Evolutionary conservation across 176 grass and related monocot genomes (phyloP).

Genomic region (Coix lacrymajobi): DNA sequence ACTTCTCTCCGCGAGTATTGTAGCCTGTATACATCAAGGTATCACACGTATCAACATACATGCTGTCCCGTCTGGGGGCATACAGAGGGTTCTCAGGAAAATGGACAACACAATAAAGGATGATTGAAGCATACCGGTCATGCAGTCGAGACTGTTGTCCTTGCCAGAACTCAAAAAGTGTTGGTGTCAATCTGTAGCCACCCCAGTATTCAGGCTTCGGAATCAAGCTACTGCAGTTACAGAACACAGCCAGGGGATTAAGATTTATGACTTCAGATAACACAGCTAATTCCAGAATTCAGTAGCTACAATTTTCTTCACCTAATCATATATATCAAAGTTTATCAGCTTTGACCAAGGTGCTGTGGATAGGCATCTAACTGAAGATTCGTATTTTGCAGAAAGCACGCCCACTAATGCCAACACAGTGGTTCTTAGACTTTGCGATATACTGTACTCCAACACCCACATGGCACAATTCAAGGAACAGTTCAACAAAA

Average conservation of each 20-base stretch:
- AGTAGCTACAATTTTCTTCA: not conserved
- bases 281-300: not conserved
- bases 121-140: constrained; percentile 51
- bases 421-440: not conserved
- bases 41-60: not conserved
- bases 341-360: not conserved
- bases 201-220: constrained; percentile 85
- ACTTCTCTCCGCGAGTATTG: constrained; percentile 48
- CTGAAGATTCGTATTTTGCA: not conserved
- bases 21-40: constrained; percentile 38
- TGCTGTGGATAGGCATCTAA: not conserved
- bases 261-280: constrained; percentile 1
- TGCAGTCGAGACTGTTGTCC: constrained; percentile 89
- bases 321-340: not conserved
- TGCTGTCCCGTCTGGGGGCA: not conserved
- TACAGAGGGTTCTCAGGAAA: not conserved
- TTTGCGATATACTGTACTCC: not conserved
- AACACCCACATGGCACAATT: not conserved
- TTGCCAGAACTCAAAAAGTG: constrained; percentile 91
- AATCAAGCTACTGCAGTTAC: constrained; percentile 54
- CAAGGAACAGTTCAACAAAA: not conserved
- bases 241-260: constrained; percentile 5
- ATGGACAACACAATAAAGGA: not conserved
- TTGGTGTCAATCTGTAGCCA: constrained; percentile 83
- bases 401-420: not conserved